Base-by-base conservation (phyloP, 2,329 filamentous ascomycete species). In the Trichoderma hamatum region DNA sequence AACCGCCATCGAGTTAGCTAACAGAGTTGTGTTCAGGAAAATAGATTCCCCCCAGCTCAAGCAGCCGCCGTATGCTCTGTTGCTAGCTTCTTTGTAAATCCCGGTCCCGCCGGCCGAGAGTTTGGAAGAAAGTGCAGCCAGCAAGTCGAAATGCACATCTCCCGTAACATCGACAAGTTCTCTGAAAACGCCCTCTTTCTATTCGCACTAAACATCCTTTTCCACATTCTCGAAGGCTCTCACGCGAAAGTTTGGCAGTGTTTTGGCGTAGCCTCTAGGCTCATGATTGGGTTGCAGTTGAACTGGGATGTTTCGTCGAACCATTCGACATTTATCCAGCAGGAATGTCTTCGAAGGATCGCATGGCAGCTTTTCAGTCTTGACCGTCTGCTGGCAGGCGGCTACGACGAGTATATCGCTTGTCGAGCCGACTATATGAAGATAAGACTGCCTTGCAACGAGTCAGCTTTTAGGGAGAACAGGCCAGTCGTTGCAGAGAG, bases 201-300 rank as follows among this genome's bases (percentile, higher is more conserved):
- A 1, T 77, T 79, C 56, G 75, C 78, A 5, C 73, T 81, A 3
- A 79, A 76, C 70, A 77, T 78, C 24, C 73, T 76, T 6, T 80
- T 80, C 69, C 78, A 81, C 69, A 75, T 80, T 39, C 72, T 81
- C 30, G 75, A 76, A 11, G 78, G 78, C 28, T 76, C 78, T 36
- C 78, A 79, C 63, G 77, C 78, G 68, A 81, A 81, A 70, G 77
- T 80, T 13, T 82, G 80, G 80, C 79, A 81, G 68, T 79, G 78
- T 58, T 77, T 80, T 56, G 79, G 79, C 6, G 73, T 80, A 9
- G 79, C 78, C 3, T 75, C 76, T 10, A 76, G 80, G 24, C 72
- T 81, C 52, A 78, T 81, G 75, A 73, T 78, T 21, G 80, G 79
- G 14, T 72, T 82, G 28, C 80, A 81, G 63, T 70, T 80, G 10